A percentile compares a stretch with the other conserved stretches of the same genome.
phyloP scores from a whole-genome alignment of 208 protist species.

The Leishmania mexicana region DNA sequence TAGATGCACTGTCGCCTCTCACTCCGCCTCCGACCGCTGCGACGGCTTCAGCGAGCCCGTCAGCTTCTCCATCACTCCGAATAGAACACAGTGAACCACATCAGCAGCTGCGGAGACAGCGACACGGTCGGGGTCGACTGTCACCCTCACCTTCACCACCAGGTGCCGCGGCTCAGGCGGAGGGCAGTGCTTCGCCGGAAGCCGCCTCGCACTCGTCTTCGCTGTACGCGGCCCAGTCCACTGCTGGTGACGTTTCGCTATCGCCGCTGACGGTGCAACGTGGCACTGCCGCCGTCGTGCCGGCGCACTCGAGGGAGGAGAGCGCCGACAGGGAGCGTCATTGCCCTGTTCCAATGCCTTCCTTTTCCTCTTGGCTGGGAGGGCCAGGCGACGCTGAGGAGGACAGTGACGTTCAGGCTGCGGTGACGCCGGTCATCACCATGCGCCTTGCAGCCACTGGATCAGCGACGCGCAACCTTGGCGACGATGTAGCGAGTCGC shows the following conservation, averaged over 20 bases:
- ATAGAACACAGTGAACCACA: background rate
- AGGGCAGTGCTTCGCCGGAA: background rate
- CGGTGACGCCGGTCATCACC: background rate
- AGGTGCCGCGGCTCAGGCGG: background rate
- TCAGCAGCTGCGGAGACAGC: background rate
- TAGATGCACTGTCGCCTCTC: constrained; percentile 17
- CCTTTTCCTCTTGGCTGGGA: background rate
- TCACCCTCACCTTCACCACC: background rate
- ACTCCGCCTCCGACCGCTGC: constrained; percentile 13
- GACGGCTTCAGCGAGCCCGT: constrained; percentile 1
- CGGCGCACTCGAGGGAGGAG: background rate
- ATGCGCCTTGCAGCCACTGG: background rate
- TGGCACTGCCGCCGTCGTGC: background rate
- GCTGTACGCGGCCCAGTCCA: background rate
- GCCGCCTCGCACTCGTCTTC: background rate
- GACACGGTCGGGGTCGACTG: background rate
- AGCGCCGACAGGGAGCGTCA: background rate
- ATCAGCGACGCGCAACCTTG: background rate
- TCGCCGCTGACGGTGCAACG: constrained; percentile 23
- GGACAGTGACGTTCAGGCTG: background rate
- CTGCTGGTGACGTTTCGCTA: constrained; percentile 10
- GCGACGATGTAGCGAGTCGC: background rate
- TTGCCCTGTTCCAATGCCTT: background rate
- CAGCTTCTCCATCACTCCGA: background rate
- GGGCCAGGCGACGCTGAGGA: background rate